These are phyloP conservation scores for Mikania micrantha DNA, from an alignment of 129 eudicot species.

Conservation along the genomic window DNA sequence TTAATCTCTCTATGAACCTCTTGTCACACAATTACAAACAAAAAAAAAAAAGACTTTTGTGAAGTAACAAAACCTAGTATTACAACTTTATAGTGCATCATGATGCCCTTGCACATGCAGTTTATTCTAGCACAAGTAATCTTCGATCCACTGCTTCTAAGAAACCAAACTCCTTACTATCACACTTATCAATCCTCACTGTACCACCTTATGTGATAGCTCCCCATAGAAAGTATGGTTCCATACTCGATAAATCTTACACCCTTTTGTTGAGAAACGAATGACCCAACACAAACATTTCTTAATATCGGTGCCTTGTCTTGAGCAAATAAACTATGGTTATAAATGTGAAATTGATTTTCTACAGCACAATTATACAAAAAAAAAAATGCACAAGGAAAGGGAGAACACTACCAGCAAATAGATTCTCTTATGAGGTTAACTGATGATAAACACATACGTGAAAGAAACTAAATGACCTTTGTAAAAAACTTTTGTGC, in stretches of 20 bases:
- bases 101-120: not conserved
- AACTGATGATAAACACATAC: slow-evolving; percentile 1
- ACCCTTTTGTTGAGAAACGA: no score
- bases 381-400: not conserved
- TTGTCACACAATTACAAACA: no score
- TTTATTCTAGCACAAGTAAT: no score
- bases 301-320: not conserved
- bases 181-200: no score
- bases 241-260: no score
- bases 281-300: not conserved
- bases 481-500: slow-evolving; percentile 98
- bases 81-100: not conserved
- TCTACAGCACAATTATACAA: not conserved
- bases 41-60: not conserved
- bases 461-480: slow-evolving; percentile 68
- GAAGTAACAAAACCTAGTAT: not conserved
- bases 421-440: not conserved
- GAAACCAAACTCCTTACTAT: no score
- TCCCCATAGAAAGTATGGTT: no score
- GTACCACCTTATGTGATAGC: no score
- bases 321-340: not conserved
- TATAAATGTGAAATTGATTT: not conserved
- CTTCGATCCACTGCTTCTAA: no score
- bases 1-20: no score
- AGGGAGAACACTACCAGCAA: not conserved